Evolutionary conservation across 345 rosid genomes (phyloP).

Genomic region (Salix viminalis): DNA sequence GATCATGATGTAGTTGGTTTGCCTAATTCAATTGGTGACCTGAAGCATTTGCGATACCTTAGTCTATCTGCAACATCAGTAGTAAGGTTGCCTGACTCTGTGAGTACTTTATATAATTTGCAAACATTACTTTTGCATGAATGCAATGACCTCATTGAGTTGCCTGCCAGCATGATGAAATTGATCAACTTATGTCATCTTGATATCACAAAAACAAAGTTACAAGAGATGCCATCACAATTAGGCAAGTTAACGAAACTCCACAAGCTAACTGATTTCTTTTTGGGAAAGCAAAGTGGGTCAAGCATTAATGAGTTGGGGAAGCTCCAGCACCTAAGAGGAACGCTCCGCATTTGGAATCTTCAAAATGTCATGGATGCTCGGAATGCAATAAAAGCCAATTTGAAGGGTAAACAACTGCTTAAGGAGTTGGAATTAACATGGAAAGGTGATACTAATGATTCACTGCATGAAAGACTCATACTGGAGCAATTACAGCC

Average conservation of each 20-base stretch:
- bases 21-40: background rate
- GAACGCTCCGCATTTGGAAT: too few species aligned
- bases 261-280: background rate
- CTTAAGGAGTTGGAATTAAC: background rate
- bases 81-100: background rate
- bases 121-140: background rate
- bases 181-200: background rate
- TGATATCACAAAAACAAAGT: background rate
- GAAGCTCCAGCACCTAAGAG: too few species aligned
- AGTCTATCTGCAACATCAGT: background rate
- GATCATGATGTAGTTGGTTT: background rate
- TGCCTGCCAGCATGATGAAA: background rate
- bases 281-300: background rate
- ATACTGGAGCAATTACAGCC: background rate
- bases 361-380: background rate
- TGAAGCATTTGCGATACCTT: background rate
- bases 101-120: background rate
- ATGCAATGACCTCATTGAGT: background rate
- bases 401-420: background rate
- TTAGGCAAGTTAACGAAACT: background rate
- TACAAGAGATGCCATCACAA: background rate
- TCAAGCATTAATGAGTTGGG: too few species aligned
- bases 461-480: background rate
- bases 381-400: background rate
- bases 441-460: background rate